Evolutionary conservation across 2,329 filamentous ascomycete species (phyloP).

Genomic region (Aschersonia sp.): DNA sequence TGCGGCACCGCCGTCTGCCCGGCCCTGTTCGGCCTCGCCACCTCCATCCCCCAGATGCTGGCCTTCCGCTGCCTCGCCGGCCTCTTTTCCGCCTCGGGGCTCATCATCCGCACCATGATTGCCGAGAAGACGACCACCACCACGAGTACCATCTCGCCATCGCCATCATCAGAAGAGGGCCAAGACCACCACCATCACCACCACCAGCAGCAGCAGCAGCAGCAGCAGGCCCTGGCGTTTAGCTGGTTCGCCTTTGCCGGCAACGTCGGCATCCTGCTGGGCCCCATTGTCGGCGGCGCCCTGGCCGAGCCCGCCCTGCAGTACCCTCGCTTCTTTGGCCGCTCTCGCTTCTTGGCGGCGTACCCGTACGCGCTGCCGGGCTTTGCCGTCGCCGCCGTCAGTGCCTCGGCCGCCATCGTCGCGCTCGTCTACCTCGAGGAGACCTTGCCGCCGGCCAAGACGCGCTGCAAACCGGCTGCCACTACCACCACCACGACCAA

Average conservation of each 20-base stretch:
- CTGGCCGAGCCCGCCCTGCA: conserved; percentile 53
- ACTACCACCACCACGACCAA: no score
- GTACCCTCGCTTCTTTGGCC: conserved; percentile 40
- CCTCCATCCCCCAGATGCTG: conserved; percentile 59
- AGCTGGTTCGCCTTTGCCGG: conserved; percentile 63
- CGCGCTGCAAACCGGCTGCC: no score
- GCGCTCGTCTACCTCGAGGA: conserved; percentile 47
- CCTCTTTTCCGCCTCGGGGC: conserved; percentile 57
- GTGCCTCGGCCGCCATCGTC: conserved; percentile 34
- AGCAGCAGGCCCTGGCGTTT: conserved; percentile 60
- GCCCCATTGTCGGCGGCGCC: conserved; percentile 53
- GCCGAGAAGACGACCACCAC: conserved; percentile 36
- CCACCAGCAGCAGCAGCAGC: no score
- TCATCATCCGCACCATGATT: conserved; percentile 66
- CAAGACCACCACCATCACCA: no score
- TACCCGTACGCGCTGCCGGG: conserved; percentile 43
- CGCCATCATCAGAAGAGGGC: no score
- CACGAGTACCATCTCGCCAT: no score
- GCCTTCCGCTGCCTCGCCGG: conserved; percentile 56
- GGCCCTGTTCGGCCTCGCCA: conserved; percentile 53
- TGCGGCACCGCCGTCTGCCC: conserved; percentile 46
- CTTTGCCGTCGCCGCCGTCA: conserved; percentile 39
- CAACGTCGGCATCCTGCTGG: conserved; percentile 61
- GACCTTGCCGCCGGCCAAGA: conserved; percentile 24
- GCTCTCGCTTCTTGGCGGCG: conserved; percentile 26